Evolutionary conservation across 192 early-diverging fungal species (phyloP).

Genomic region (Linnemannia hyalina): DNA sequence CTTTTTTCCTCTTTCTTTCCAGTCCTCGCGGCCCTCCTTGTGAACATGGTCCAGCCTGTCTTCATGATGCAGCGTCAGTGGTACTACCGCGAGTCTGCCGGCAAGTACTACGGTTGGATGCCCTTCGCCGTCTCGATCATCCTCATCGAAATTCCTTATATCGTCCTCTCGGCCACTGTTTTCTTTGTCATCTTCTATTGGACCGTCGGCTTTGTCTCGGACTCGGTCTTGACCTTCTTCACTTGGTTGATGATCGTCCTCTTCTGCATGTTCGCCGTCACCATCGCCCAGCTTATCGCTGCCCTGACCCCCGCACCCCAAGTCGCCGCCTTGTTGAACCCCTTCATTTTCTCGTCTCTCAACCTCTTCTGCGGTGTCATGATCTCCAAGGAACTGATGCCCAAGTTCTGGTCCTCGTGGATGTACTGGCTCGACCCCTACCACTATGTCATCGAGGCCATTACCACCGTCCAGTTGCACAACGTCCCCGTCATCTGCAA

Average conservation of each 20-base stretch:
- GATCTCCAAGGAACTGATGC: slow-evolving; percentile 71
- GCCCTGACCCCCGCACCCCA: slow-evolving; percentile 71
- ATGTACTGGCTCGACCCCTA: slow-evolving; percentile 79
- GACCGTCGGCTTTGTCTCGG: slow-evolving; percentile 71
- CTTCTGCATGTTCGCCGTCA: slow-evolving; percentile 75
- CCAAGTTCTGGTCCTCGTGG: slow-evolving; percentile 78
- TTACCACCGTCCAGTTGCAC: slow-evolving; percentile 70
- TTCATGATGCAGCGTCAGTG: slow-evolving; percentile 77
- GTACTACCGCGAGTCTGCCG: slow-evolving; percentile 76
- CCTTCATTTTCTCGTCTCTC: slow-evolving; percentile 75
- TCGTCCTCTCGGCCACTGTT: slow-evolving; percentile 68
- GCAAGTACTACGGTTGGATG: slow-evolving; percentile 76
- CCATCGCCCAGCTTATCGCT: slow-evolving; percentile 80
- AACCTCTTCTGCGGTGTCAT: slow-evolving; percentile 82
- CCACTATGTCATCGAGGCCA: slow-evolving; percentile 76
- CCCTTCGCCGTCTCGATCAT: slow-evolving; percentile 77
- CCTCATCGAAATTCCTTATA: slow-evolving; percentile 79
- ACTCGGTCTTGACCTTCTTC: slow-evolving; percentile 65
- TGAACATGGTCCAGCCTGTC: slow-evolving; percentile 77
- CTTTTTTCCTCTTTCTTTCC: no score
- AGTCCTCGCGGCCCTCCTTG: slow-evolving; percentile 74
- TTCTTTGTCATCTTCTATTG: slow-evolving; percentile 85
- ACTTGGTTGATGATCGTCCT: slow-evolving; percentile 74
- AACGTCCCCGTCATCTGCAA: slow-evolving; percentile 62
- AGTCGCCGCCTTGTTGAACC: slow-evolving; percentile 75